phyloP scores from a whole-genome alignment of 306 rosid genomes.

The Gillenia trifoliata region DNA sequence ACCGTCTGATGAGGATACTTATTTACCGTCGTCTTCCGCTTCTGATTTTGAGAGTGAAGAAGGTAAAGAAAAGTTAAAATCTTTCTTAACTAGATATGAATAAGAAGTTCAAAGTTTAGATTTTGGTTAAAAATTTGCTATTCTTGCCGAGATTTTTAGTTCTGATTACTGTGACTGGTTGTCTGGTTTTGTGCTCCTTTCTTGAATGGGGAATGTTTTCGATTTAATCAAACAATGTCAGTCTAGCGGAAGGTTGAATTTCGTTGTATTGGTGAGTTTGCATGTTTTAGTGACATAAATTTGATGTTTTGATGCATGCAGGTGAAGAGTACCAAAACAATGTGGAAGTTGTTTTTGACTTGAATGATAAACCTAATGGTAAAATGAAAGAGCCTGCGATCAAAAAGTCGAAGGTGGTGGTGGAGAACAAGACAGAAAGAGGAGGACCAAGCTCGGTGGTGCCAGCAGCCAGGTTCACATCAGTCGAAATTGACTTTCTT shows the following conservation, averaged over 20 bases:
- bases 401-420: conserved; percentile 22
- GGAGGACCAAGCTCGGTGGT: neutral
- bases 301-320: neutral
- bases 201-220: no score
- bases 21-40: conserved; percentile 3
- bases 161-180: neutral
- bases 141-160: neutral
- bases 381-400: neutral
- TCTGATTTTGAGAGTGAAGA: conserved; percentile 14
- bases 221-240: no score
- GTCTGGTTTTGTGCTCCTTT: neutral
- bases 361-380: conserved; percentile 17
- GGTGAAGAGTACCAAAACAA: conserved; percentile 5
- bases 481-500: conserved; percentile 9
- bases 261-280: neutral
- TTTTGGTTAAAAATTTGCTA: neutral
- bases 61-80: neutral
- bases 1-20: neutral
- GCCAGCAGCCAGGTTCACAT: neutral
- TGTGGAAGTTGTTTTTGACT: conserved; percentile 6
- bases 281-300: neutral
- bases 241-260: neutral
- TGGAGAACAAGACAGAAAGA: neutral
- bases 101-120: neutral
- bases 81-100: neutral